phyloP scores from a whole-genome alignment of 208 protist genomes.

The Trypanosoma cruzi region DNA sequence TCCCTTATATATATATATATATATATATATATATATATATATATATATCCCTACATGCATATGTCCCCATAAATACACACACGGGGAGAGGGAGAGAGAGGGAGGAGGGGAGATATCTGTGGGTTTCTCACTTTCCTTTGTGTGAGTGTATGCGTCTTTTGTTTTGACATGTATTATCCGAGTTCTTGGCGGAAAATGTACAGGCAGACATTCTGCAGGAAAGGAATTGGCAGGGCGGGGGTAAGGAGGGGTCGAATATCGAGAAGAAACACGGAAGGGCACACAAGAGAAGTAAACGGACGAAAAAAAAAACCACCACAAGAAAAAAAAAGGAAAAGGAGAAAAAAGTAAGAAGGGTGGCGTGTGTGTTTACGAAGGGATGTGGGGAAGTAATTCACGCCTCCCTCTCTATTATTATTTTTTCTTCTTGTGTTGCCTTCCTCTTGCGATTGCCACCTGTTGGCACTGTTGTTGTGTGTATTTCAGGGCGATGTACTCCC shows the following conservation, averaged over 20 bases:
- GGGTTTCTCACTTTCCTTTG: neutral
- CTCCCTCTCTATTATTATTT: neutral
- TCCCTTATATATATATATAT: slow-evolving; percentile 6
- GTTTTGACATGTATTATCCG: slow-evolving; percentile 8
- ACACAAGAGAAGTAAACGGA: neutral
- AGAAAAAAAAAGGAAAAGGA: slow-evolving; percentile 13
- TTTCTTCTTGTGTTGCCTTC: neutral
- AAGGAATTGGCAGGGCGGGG: neutral
- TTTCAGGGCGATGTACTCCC: too few relatives aligned
- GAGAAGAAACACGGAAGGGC: neutral
- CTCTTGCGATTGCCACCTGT: too few relatives aligned
- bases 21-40: neutral
- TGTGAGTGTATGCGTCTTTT: neutral
- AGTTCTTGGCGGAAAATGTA: slow-evolving; percentile 5
- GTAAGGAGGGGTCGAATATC: too few relatives aligned
- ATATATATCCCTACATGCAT: too few relatives aligned
- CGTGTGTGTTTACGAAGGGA: neutral
- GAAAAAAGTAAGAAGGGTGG: neutral
- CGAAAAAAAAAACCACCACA: slow-evolving; percentile 1
- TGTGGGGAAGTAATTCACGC: neutral
- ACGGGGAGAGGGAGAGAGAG: too few relatives aligned
- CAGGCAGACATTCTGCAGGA: slow-evolving; percentile 2
- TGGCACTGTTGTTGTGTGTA: too few relatives aligned
- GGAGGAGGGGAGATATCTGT: too few relatives aligned
- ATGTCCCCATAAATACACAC: too few relatives aligned